Percentiles rank a stretch among this genome's conserved stretches.
Evolutionary conservation across 2,329 filamentous ascomycete species (phyloP).

Genomic region (Fusarium veterinarium): DNA sequence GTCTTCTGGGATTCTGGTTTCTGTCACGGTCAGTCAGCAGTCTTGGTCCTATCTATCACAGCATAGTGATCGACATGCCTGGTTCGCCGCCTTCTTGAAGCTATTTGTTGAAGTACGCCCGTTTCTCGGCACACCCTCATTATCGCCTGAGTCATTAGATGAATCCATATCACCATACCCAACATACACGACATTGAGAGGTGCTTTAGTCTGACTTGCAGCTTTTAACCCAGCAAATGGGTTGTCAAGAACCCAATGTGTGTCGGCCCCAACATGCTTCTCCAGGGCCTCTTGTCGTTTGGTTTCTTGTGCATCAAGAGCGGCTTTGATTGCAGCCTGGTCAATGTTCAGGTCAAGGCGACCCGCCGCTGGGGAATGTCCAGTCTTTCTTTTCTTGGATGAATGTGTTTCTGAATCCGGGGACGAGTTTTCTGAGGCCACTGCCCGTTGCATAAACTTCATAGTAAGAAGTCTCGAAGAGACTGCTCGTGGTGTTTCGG

Average conservation of each 20-base stretch:
- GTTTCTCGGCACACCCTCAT: constrained; percentile 49
- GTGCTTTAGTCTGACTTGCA: constrained; percentile 49
- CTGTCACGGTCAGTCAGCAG: constrained; percentile 31
- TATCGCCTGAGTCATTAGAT: constrained; percentile 49
- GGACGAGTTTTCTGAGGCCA: constrained; percentile 66
- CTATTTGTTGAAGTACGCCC: constrained; percentile 53
- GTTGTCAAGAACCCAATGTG: constrained; percentile 78
- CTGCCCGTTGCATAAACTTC: constrained; percentile 97
- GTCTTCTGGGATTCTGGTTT: constrained; percentile 26
- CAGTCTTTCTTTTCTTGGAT: constrained; percentile 72
- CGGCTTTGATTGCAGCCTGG: constrained; percentile 70
- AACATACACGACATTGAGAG: constrained; percentile 69
- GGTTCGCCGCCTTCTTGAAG: constrained; percentile 41
- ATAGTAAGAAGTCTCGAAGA: constrained; percentile 91
- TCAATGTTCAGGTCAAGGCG: constrained; percentile 59
- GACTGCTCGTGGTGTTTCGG: constrained; percentile 73
- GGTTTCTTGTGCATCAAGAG: constrained; percentile 74
- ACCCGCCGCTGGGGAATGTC: constrained; percentile 53
- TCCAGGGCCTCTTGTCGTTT: constrained; percentile 71
- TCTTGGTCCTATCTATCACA: neutral
- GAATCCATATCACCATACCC: constrained; percentile 64
- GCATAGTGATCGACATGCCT: constrained; percentile 43
- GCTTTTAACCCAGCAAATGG: constrained; percentile 41
- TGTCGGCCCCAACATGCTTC: constrained; percentile 74
- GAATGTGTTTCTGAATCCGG: constrained; percentile 62